Evolutionary conservation across 2,329 filamentous ascomycete genomes (phyloP).

Genomic region (Volutella citrinella): DNA sequence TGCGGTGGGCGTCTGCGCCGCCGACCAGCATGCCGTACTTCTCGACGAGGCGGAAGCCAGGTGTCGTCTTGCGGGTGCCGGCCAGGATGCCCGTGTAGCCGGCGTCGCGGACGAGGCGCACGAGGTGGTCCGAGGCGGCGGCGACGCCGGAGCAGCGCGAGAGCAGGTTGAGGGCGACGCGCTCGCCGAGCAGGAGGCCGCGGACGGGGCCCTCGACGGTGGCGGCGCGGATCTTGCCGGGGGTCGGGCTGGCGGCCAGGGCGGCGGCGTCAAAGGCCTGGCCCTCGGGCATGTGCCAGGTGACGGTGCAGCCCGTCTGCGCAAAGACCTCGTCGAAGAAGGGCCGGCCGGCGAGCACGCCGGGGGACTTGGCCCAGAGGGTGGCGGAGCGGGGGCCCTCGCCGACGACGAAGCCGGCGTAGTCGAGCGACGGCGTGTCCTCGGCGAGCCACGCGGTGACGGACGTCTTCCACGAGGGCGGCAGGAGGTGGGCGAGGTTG

Average conservation of each 20-base stretch:
- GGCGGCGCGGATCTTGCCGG: slow-evolving; percentile 61
- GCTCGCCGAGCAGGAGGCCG: slow-evolving; percentile 80
- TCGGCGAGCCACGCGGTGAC: slow-evolving; percentile 88
- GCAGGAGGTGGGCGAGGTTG: slow-evolving; percentile 67
- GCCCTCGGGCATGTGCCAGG: slow-evolving; percentile 84
- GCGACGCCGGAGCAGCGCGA: slow-evolving; percentile 91
- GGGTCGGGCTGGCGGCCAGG: slow-evolving; percentile 47
- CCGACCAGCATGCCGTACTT: slow-evolving; percentile 98
- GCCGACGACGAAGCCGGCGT: slow-evolving; percentile 94
- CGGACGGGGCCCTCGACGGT: slow-evolving; percentile 83
- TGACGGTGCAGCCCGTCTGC: slow-evolving; percentile 86
- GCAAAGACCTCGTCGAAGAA: slow-evolving; percentile 94
- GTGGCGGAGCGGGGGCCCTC: slow-evolving; percentile 61
- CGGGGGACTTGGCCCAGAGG: slow-evolving; percentile 67
- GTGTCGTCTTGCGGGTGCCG: slow-evolving; percentile 94
- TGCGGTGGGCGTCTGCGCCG: slow-evolving; percentile 85
- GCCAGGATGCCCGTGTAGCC: slow-evolving; percentile 85
- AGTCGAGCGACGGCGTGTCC: slow-evolving; percentile 95
- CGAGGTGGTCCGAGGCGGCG: slow-evolving; percentile 58
- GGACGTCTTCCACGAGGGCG: slow-evolving; percentile 77
- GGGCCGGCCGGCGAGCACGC: slow-evolving; percentile 84
- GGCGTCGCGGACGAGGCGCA: slow-evolving; percentile 54
- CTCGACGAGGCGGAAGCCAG: slow-evolving; percentile 90
- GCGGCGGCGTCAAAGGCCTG: slow-evolving; percentile 48
- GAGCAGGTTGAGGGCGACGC: slow-evolving; percentile 87